Base-by-base conservation (phyloP, 1,284 basidiomycete genomes). In the Boletellus deceptivus region DNA sequence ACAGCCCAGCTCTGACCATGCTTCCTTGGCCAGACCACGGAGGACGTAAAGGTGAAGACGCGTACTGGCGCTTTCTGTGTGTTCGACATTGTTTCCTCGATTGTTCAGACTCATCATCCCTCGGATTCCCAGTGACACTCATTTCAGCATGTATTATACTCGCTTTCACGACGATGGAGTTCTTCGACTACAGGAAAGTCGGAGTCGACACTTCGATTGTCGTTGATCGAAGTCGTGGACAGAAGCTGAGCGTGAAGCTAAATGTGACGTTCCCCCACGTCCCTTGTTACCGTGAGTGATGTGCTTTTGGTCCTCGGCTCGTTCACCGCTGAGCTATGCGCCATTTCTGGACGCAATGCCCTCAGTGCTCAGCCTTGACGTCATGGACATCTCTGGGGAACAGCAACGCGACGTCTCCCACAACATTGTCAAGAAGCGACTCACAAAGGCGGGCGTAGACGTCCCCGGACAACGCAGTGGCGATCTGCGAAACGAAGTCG, bases 321-420 rank as follows among this genome's bases (percentile, higher is more conserved):
- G 25, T 34, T 27, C 6, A 16, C 24, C 29, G 33, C 50, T 48
- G 29, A 60, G 16, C 20, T 27, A 7, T 35, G 20, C 38, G 17
- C 17, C 9, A 14, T 36, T 35, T n/a, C 36, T 36, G 6, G 20
- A 29, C 45, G 6, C 36, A 24, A 49, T 46, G 14, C 4, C n/a
- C 2, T 13, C 38, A 97, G 93, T 98, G 42, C 79, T 98, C 45
- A 94, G 91, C 67, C 72, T 99, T 49, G 97, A 99, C 70, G 85
- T 99, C 48, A 97, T 98, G 91, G 97, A 99, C 68, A 97, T 99
- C 55, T 93, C 90, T 51, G 97, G 97, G 25, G 96, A 98, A 74
- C 85, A 89, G 40, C 93, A 97, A 67, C 80, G 87, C 54, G 94
- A 97, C 62, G 70, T 97, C 41, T 80, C 90, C 11, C 96, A 98